A percentile compares a stretch with the other conserved stretches of the same genome.
phyloP scores from a whole-genome alignment of 805 yeast species.

The Ogataea minuta region DNA sequence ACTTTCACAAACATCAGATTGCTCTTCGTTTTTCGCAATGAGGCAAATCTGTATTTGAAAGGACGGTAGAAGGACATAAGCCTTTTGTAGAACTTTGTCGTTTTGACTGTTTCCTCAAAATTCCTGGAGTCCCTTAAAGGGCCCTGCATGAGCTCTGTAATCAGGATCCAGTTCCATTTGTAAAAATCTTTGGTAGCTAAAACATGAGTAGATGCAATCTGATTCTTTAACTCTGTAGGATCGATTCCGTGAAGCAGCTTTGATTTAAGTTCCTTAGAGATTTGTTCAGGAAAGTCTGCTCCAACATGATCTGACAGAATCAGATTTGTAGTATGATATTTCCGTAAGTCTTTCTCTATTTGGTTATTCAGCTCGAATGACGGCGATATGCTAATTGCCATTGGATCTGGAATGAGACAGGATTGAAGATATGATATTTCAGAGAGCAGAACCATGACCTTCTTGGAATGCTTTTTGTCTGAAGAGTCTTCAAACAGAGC shows the following conservation, averaged over 20 bases:
- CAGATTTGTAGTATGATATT: slow-evolving; percentile 19
- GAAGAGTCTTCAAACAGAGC: slow-evolving; percentile 35
- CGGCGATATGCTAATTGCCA: slow-evolving; percentile 29
- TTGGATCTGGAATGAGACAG: slow-evolving; percentile 51
- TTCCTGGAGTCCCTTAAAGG: slow-evolving; percentile 72
- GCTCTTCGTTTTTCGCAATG: slow-evolving; percentile 46
- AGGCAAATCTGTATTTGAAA: slow-evolving; percentile 76
- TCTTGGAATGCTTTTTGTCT: slow-evolving; percentile 47
- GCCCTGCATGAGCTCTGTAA: slow-evolving; percentile 73
- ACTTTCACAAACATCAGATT: slow-evolving; percentile 60
- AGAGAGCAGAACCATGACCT: slow-evolving; percentile 63
- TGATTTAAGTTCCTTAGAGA: slow-evolving; percentile 26
- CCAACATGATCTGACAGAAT: slow-evolving; percentile 14
- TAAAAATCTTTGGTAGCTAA: slow-evolving; percentile 73
- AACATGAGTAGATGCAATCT: slow-evolving; percentile 68
- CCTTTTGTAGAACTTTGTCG: slow-evolving; percentile 84
- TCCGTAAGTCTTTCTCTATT: slow-evolving; percentile 30
- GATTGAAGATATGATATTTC: slow-evolving; percentile 58
- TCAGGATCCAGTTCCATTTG: slow-evolving; percentile 84
- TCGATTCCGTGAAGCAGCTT: slow-evolving; percentile 38
- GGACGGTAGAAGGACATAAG: slow-evolving; percentile 87
- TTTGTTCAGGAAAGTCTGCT: slow-evolving; percentile 15
- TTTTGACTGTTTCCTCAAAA: slow-evolving; percentile 72
- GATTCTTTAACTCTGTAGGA: slow-evolving; percentile 62
- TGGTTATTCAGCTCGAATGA: slow-evolving; percentile 28